Conservation (phyloP, 441 rosid species). For the Adansonia gregorii region DNA sequence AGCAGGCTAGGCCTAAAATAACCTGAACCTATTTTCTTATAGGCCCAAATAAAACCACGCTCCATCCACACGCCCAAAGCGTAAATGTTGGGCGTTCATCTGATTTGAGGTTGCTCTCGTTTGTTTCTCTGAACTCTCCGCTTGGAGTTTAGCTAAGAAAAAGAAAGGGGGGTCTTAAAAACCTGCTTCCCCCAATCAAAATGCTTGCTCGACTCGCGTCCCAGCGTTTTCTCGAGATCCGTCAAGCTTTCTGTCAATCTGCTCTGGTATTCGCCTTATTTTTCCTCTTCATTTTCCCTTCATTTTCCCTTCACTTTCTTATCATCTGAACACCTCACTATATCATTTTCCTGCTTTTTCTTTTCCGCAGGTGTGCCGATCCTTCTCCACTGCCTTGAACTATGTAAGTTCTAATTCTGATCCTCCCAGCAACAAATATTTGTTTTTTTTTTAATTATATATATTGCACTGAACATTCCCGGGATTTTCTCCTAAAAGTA, state of each 20-base stretch:
- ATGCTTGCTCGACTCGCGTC: constrained; percentile 85
- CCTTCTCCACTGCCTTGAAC: constrained; percentile 88
- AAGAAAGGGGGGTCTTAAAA: constrained; percentile 20
- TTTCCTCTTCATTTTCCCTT: constrained; percentile 19
- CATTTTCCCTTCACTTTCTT: constrained; percentile 22
- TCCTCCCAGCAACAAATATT: background rate
- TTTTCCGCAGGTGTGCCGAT: constrained; percentile 55
- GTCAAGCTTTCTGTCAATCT: constrained; percentile 67
- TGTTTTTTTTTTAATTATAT: background rate
- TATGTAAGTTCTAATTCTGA: constrained; percentile 59
- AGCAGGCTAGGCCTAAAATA: too few species aligned
- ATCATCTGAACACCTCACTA: constrained; percentile 24
- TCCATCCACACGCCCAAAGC: constrained; percentile 1
- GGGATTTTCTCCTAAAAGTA: background rate
- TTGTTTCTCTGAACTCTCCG: background rate
- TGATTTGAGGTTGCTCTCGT: background rate
- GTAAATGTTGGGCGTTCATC: background rate
- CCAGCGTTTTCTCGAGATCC: constrained; percentile 77
- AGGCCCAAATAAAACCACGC: background rate
- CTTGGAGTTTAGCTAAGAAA: constrained; percentile 24
- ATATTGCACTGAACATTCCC: too few species aligned
- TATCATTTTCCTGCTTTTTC: constrained; percentile 27
- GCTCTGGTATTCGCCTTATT: constrained; percentile 49
- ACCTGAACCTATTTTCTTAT: background rate
- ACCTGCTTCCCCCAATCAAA: constrained; percentile 30